Percentiles rank a stretch among this genome's conserved stretches.
These are phyloP conservation scores for Coemansia sp. DNA, from an alignment of 192 early-diverging fungal genomes.

Conservation along the genomic window DNA sequence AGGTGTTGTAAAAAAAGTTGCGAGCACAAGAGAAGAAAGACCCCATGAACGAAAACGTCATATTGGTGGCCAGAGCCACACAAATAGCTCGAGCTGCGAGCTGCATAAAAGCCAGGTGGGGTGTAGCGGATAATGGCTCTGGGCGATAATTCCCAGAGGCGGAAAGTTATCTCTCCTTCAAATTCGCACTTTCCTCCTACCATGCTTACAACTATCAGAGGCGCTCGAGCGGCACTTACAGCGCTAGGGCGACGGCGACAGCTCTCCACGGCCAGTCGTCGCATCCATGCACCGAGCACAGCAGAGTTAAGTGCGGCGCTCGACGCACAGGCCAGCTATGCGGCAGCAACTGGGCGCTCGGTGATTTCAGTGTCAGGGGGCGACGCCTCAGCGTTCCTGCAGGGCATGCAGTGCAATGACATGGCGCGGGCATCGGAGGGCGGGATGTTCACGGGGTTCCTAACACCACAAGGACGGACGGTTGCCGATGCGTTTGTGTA, in stretches of 20 bases:
- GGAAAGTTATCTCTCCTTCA: not conserved
- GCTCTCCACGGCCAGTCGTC: not conserved
- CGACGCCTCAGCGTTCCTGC: slow-evolving; percentile 82
- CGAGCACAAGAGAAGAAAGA: not conserved
- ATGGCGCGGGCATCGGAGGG: slow-evolving; percentile 68
- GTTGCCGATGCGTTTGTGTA: slow-evolving; percentile 90
- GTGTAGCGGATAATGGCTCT: too few relatives aligned
- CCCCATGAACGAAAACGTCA: not conserved
- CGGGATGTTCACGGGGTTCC: slow-evolving; percentile 77
- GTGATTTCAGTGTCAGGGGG: slow-evolving; percentile 66
- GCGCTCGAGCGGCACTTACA: not conserved
- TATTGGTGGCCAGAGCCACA: too few relatives aligned
- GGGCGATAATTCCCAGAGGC: too few relatives aligned
- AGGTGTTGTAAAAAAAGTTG: not conserved
- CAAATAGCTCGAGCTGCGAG: not conserved
- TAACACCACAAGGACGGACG: slow-evolving; percentile 85
- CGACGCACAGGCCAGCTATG: slow-evolving; percentile 44
- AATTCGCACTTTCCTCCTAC: not conserved
- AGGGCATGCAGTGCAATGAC: slow-evolving; percentile 89
- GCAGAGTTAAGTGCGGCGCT: slow-evolving; percentile 27
- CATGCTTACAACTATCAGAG: not conserved
- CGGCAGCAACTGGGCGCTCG: slow-evolving; percentile 57
- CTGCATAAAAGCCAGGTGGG: not conserved
- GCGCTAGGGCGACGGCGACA: not conserved
- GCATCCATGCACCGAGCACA: slow-evolving; percentile 9